Percentiles rank a stretch among this genome's conserved stretches.
Conservation (phyloP, 306 rosid species). For the Prunus persica region DNA sequence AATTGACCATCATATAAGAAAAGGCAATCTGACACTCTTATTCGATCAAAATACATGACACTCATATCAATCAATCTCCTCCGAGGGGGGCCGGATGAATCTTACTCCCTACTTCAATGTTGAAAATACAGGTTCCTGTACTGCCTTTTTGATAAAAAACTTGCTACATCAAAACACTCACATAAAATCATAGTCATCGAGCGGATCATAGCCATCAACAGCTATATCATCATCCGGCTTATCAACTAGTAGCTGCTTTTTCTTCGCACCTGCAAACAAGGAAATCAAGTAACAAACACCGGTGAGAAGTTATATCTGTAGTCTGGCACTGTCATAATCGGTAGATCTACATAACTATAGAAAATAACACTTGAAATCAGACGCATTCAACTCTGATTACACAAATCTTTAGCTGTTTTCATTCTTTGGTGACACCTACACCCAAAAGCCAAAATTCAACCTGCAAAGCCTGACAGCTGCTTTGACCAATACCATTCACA, state of each 20-base stretch:
- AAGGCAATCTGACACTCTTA: background rate
- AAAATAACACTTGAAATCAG: background rate
- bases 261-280: conserved; percentile 61
- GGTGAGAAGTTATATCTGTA: background rate
- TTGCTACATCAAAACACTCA: conserved; percentile 30
- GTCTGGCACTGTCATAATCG: too few relatives aligned
- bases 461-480: background rate
- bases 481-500: background rate
- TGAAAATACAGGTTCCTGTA: conserved; percentile 17
- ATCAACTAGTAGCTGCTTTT: conserved; percentile 83
- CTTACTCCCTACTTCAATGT: conserved; percentile 8
- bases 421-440: background rate
- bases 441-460: background rate
- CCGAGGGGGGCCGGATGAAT: background rate
- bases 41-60: conserved; percentile 14
- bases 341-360: background rate
- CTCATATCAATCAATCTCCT: conserved; percentile 13
- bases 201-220: conserved; percentile 45
- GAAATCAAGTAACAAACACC: background rate
- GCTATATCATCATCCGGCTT: conserved; percentile 77
- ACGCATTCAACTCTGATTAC: background rate
- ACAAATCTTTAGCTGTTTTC: too few relatives aligned
- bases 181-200: conserved; percentile 92
- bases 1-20: conserved; percentile 6
- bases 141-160: conserved; percentile 1